Evolutionary conservation across 176 grass and related monocot genomes (phyloP), one percentile per base, ranked within the genome.

Genomic region (Metroxylon sagu): DNA sequence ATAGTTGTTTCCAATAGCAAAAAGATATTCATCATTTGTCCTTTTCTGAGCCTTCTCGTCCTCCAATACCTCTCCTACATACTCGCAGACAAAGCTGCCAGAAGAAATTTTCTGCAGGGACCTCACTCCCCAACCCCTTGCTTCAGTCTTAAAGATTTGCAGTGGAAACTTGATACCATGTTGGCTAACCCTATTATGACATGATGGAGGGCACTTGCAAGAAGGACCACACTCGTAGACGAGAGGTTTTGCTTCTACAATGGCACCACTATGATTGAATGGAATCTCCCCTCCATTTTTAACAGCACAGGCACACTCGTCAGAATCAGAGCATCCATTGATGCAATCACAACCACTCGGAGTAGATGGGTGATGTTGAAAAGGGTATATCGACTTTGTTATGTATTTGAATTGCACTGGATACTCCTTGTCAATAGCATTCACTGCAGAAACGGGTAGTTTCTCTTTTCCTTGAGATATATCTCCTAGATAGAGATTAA

Each of bases 81-180:
- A 93, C 78, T 93, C 88, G 69, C 83, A 87, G 4, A 93, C 80
- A 81, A 87, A 93, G 62, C 83, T 84, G 70, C 88, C 88, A 59
- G 66, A 81, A 52, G 77, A 83, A 73, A 93, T 93, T 25, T 58
- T 84, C n/a, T 80, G 72, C 21, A 95, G 70, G 18, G 72, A 78
- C 71, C 82, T 82, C 16, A 89, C 85, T 70, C 89, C 89, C 89
- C 85, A 95, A 14, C 89, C 85, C 89, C 82, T 95, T 56, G 58
- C 59, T 71, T 80, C 71, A 27, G 82, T 95, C 80, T 90, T 90
- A 69, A 90, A 90, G 62, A 83, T 31, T 80, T 90, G 87, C 26
- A 95, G 62, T n/a, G 52, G 81, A 74, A 85, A 82, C 60, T 80
- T 89, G 19, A 89, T 71, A 16, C 85, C 89, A 68, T 85, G 75